Base-by-base conservation (phyloP, 192 early-diverging fungal genomes). In the Rhizophagus sp. region DNA sequence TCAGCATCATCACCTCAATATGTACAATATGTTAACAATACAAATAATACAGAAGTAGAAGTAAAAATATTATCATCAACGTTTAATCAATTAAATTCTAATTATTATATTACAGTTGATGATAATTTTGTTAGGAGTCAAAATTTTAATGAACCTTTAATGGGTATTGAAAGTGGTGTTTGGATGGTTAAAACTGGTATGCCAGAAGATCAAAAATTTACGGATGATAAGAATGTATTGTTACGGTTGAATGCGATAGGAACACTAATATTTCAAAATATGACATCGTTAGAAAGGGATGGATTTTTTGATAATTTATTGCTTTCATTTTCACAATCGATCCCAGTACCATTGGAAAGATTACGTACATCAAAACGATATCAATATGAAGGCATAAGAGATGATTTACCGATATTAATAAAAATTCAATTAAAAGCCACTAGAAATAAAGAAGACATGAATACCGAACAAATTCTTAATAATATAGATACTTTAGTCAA, bases 401-500 rank as follows among this genome's bases (percentile, higher is more conserved):
- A 65, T 24, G 24, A 24, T 72, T 25, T 39, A 25, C 70, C 27
- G 19, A 22, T 57, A 57, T 39, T 72, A 72, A 24, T 72, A n/a
- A 13, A 15, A 44, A 11, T 72, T 15, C 34, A 19, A 47, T 24
- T 72, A 24, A 25, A n/a, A 36, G n/a, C 64, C 2, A 13, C 70
- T 22, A 25, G 34, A 3, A 72, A 47, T 36, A 33, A 17, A 25
- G 12, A 27, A n/a, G 41, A 72, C 3, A 27, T 36, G 12, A 72
- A 49, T 24, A 39, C 70, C 39, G 22, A 41, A 41, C 41, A 47
- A 47, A 36, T 72, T 22, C 12, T 72, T 72, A 72, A 22, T 49
- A 39, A 72, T 72, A 24, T 72, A 4, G 39, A 72, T 39, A 72
- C 70, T 36, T 36, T 72, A 12, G 27, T 72, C 13, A 72, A n/a